phyloP scores from a whole-genome alignment of 208 protist genomes.

The Leishmania braziliensis region DNA sequence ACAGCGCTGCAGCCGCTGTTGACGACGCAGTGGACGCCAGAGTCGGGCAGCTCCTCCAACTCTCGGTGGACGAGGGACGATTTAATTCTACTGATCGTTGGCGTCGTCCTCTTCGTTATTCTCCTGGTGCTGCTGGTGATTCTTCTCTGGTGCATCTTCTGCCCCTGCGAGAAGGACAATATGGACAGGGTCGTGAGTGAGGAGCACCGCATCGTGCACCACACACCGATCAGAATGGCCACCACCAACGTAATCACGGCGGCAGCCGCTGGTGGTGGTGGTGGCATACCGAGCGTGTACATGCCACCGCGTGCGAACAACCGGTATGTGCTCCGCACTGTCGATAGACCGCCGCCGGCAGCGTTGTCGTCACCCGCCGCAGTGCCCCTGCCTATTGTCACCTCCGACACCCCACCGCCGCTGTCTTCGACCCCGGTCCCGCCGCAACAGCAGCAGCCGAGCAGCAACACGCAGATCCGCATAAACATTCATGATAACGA shows the following conservation, averaged over 20 bases:
- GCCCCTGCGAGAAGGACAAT: conserved; percentile 9
- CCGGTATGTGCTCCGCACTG: conserved; percentile 56
- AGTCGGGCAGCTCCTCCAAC: conserved; percentile 1
- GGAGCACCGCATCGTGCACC: conserved; percentile 11
- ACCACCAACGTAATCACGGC: too few species aligned
- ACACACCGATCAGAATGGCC: conserved; percentile 11
- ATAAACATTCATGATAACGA: conserved; percentile 48
- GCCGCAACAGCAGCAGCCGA: conserved; percentile 9
- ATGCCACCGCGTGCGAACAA: conserved; percentile 78
- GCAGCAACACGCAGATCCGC: conserved; percentile 30
- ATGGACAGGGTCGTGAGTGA: background rate
- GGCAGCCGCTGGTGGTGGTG: background rate
- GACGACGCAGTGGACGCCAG: conserved; percentile 21
- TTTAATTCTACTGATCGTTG: conserved; percentile 74
- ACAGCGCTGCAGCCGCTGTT: conserved; percentile 43
- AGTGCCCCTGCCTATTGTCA: conserved; percentile 10
- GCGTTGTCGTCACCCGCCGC: background rate
- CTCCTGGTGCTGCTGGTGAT: conserved; percentile 68
- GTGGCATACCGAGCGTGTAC: conserved; percentile 30
- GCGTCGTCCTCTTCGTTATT: conserved; percentile 73
- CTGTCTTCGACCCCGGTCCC: background rate
- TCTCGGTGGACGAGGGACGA: conserved; percentile 55
- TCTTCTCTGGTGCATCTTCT: conserved; percentile 71
- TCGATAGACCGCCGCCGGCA: background rate
- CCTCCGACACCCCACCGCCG: background rate